A percentile compares a stretch with the other conserved stretches of the same genome.
Conservation (phyloP, 768 basidiomycete species). For the Tylopilus vinaceipallidus region DNA sequence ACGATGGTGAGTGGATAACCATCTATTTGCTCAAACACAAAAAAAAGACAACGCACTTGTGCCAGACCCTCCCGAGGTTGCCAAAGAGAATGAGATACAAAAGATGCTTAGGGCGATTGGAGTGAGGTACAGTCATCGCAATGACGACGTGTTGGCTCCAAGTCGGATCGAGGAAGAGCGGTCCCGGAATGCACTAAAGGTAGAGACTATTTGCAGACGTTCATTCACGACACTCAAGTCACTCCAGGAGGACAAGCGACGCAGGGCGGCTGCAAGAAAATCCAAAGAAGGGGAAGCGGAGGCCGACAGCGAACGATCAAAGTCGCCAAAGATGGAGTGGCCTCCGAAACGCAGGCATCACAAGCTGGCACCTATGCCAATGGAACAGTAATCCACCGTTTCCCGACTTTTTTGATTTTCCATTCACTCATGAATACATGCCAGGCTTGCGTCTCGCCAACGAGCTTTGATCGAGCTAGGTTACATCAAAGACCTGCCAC, state of each 20-base stretch:
- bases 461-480: constrained; percentile 62
- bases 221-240: constrained; percentile 5
- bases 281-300: constrained; percentile 10
- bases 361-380: constrained; percentile 41
- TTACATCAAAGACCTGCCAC: constrained; percentile 49
- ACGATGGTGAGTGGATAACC: constrained; percentile 48
- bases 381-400: constrained; percentile 46
- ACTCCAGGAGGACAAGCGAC: constrained; percentile 27
- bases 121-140: constrained; percentile 71
- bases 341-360: constrained; percentile 66
- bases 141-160: constrained; percentile 65
- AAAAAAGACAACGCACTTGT: background rate
- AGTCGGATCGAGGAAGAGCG: constrained; percentile 69
- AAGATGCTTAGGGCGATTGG: constrained; percentile 58
- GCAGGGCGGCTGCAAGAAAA: constrained; percentile 23
- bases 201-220: constrained; percentile 20
- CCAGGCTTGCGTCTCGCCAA: constrained; percentile 53
- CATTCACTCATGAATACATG: background rate
- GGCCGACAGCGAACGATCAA: constrained; percentile 15
- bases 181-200: constrained; percentile 52
- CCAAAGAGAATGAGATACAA: constrained; percentile 50
- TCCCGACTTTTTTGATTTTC: background rate
- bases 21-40: background rate
- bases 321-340: constrained; percentile 49
- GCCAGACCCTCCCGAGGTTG: constrained; percentile 39